These are phyloP conservation scores for Pseudocercospora pini-densiflorae DNA, from an alignment of 2,329 filamentous ascomycete species.

Conservation along the genomic window DNA sequence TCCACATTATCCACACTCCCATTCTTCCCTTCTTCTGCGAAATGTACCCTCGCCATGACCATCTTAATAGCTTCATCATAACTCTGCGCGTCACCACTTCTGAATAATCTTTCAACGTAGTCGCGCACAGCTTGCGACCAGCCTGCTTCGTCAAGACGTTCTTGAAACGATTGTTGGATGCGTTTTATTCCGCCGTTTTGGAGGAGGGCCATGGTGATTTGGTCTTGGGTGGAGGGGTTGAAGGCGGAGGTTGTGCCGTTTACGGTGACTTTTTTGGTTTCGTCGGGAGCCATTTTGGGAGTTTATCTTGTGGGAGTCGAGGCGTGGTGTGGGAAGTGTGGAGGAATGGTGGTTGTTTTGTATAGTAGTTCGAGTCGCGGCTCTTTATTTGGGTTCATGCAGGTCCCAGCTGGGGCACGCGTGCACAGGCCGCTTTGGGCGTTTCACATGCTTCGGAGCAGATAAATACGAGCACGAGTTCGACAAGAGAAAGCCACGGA, in stretches of 20 bases:
- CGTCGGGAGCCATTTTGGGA: slow-evolving; percentile 1
- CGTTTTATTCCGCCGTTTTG: slow-evolving; percentile 56
- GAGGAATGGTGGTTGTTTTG: not conserved
- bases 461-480: not conserved
- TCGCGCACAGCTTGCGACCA: slow-evolving; percentile 62
- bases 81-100: slow-evolving; percentile 60
- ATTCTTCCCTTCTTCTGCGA: slow-evolving; percentile 30
- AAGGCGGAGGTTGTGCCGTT: slow-evolving; percentile 48
- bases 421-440: slow-evolving; percentile 1
- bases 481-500: too few species aligned
- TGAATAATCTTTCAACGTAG: slow-evolving; percentile 61
- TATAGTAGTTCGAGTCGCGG: not conserved
- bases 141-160: slow-evolving; percentile 61
- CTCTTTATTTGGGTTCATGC: slow-evolving; percentile 2
- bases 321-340: not conserved
- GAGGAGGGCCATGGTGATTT: slow-evolving; percentile 53
- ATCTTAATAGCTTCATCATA: slow-evolving; percentile 61
- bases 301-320: not conserved
- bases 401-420: not conserved
- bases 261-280: slow-evolving; percentile 38
- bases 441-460: slow-evolving; percentile 1
- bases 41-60: slow-evolving; percentile 51
- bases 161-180: slow-evolving; percentile 59
- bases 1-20: slow-evolving; percentile 18
- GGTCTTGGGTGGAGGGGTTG: slow-evolving; percentile 44